phyloP scores from a whole-genome alignment of 371 early-diverging fungal species.

The Mucor piriformis region DNA sequence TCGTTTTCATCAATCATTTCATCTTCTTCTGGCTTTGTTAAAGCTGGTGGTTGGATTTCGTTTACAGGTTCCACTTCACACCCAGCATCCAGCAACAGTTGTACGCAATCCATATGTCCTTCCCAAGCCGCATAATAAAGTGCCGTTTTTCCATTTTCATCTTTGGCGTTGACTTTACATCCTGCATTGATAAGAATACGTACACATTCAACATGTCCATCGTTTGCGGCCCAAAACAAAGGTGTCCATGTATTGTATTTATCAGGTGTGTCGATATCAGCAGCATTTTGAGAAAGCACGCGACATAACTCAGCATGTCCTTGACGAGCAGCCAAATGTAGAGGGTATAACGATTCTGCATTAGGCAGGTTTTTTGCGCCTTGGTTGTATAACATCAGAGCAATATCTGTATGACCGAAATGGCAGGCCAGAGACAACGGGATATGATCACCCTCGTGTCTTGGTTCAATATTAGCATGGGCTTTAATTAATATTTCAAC shows the following conservation, averaged over 20 bases:
- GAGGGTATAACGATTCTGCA: conserved; percentile 80
- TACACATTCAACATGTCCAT: conserved; percentile 87
- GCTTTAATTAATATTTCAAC: conserved; percentile 73
- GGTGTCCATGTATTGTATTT: conserved; percentile 95
- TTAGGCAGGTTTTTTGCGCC: conserved; percentile 72
- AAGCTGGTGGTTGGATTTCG: conserved; percentile 13
- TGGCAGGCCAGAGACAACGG: conserved; percentile 87
- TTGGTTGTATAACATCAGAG: conserved; percentile 70
- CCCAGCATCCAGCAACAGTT: conserved; percentile 64
- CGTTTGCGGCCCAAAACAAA: conserved; percentile 91
- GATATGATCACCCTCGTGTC: conserved; percentile 60
- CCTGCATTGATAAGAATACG: conserved; percentile 81
- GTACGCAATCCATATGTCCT: conserved; percentile 82
- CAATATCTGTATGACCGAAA: conserved; percentile 88
- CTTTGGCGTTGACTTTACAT: conserved; percentile 73
- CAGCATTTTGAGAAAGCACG: conserved; percentile 72
- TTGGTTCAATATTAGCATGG: conserved; percentile 71
- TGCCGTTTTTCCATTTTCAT: conserved; percentile 84
- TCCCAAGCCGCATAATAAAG: conserved; percentile 95
- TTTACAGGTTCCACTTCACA: conserved; percentile 44
- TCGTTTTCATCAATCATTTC: conserved; percentile 27
- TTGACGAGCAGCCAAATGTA: conserved; percentile 88
- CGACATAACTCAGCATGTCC: conserved; percentile 79
- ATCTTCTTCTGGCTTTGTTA: not conserved
- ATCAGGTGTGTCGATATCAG: conserved; percentile 79